Percentiles rank a stretch among this genome's conserved stretches.
Evolutionary conservation across 345 rosid species (phyloP).

Genomic region (Euphorbia peplus): DNA sequence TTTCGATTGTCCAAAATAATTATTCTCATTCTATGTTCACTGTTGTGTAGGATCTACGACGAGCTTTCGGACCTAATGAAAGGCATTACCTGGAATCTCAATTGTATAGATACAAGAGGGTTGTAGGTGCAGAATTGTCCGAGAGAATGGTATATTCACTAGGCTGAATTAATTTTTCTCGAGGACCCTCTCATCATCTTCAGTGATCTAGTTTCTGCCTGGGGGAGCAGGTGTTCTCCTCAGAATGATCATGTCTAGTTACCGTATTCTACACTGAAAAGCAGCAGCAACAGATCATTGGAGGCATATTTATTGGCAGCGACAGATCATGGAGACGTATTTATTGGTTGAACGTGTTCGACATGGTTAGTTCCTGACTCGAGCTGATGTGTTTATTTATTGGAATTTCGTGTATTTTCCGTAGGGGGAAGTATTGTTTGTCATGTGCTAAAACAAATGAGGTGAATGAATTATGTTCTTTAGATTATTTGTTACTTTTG

Average conservation of each 20-base stretch:
- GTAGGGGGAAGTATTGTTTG: neutral
- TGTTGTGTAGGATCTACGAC: slow-evolving; percentile 21
- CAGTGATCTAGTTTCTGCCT: neutral
- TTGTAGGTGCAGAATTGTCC: slow-evolving; percentile 63
- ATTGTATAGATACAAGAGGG: slow-evolving; percentile 51
- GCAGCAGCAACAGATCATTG: neutral
- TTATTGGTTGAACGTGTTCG: neutral
- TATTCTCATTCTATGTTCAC: neutral
- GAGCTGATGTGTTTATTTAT: neutral
- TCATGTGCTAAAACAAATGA: slow-evolving; percentile 8
- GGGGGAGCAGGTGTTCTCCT: neutral
- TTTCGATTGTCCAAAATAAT: too few relatives aligned
- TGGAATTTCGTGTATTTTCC: neutral
- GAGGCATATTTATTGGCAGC: neutral
- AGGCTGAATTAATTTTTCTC: slow-evolving; percentile 27
- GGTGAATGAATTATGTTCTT: neutral
- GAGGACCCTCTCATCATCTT: neutral
- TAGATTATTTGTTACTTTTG: neutral
- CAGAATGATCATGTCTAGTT: neutral
- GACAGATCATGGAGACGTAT: neutral
- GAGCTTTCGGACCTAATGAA: slow-evolving; percentile 30
- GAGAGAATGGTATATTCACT: slow-evolving; percentile 66
- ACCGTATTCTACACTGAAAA: neutral
- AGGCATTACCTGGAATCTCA: slow-evolving; percentile 49
- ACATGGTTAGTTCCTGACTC: neutral